Base-by-base conservation (phyloP, 2,329 filamentous ascomycete genomes). In the Colletotrichum sp. region DNA sequence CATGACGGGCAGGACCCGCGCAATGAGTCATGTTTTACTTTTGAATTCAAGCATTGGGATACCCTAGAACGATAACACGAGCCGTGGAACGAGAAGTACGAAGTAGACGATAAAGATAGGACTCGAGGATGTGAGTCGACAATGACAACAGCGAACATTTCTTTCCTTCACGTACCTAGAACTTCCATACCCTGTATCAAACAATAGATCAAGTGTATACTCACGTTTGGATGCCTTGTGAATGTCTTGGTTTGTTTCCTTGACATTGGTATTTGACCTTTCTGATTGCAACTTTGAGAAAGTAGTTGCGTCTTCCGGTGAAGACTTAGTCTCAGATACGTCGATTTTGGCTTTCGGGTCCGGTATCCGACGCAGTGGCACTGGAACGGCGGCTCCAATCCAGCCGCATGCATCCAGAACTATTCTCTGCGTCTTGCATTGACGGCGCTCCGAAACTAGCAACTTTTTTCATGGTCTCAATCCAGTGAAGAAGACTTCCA, bases 51-150 rank as follows among this genome's bases (percentile, higher is more conserved):
- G 69, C 75, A 66, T 57, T 69, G 62, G 77, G 66, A 78, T 78
- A 78, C 77, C 77, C 77, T 69, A 69, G 69, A 57, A 78, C 52
- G 77, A 77, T 5, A 26, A 67, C 13, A 77, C 55, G 75, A 77
- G 12, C 44, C 24, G 69, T 18, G 21, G 65, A 15, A 70, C 7
- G 62, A 75, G 26, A 26, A n/a, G n/a, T 49, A 81, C 72, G 75
- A 82, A 84, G 66, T 80, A 81, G 24, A 63, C 32, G 21, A 64
- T 26, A 13, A 65, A 16, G 24, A 24, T 30, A 59, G 36, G 59
- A 65, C 70, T 62, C 71, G 64, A 68, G 63, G 34, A 9, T 28
- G 69, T 63, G 24, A 59, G 34, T 64, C 62, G 52, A 24, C 12
- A 9, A 34, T 6, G 21, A 57, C 34, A 28, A 34, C 26, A 63